Conservation (phyloP, 2,329 filamentous ascomycete species). For the Xylaria sp. region DNA sequence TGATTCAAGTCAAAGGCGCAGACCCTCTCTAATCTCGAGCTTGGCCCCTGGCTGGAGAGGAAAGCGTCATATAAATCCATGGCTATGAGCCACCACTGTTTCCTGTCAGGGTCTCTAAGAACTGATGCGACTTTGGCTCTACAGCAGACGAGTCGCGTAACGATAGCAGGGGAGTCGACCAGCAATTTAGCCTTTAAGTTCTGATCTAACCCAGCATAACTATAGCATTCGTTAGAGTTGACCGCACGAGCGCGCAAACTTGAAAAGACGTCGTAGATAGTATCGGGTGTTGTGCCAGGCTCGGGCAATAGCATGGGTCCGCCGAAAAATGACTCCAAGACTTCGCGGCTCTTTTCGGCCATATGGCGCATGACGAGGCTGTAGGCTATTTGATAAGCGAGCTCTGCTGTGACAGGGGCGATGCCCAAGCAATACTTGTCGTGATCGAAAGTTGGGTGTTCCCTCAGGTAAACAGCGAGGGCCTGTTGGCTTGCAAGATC, state of each 20-base stretch:
- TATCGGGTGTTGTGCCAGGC: conserved; percentile 25
- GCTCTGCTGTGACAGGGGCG: conserved; percentile 25
- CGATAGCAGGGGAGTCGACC: conserved; percentile 27
- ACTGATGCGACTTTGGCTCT: conserved; percentile 29
- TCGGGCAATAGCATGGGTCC: conserved; percentile 31
- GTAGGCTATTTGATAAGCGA: conserved; percentile 23
- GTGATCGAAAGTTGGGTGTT: conserved; percentile 12
- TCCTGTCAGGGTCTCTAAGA: conserved; percentile 16
- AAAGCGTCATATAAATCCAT: conserved; percentile 34
- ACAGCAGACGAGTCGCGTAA: conserved; percentile 31
- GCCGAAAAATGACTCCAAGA: conserved; percentile 30
- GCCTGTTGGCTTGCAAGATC: conserved; percentile 29
- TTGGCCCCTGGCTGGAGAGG: conserved; percentile 20
- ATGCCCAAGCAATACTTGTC: conserved; percentile 23
- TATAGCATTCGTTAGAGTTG: not conserved
- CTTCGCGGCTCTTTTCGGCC: conserved; percentile 28
- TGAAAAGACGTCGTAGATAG: conserved; percentile 20
- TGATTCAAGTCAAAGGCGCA: conserved; percentile 34
- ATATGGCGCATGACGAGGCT: conserved; percentile 18
- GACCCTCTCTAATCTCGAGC: conserved; percentile 29
- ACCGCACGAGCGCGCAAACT: conserved; percentile 24
- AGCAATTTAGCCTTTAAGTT: conserved; percentile 22
- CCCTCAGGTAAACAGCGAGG: conserved; percentile 20
- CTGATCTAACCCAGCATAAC: conserved; percentile 11
- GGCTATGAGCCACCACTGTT: conserved; percentile 34